Evolutionary conservation across 169 alveolate species (phyloP), one percentile per base, ranked within the genome.

Genomic region (Eimeria falciformis): DNA sequence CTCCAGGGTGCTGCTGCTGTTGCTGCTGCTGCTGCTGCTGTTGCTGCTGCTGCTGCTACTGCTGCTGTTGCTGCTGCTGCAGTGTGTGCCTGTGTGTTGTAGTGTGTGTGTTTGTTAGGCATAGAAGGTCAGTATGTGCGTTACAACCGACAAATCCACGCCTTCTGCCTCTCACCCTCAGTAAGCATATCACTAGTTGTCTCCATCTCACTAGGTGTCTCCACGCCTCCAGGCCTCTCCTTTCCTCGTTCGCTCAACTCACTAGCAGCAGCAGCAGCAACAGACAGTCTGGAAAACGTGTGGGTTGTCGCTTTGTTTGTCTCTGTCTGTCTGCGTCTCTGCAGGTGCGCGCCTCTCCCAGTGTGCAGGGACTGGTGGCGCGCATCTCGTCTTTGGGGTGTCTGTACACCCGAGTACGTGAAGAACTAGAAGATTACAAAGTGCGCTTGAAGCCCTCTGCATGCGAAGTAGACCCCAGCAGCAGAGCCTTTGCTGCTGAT

Each of bases 1-100:
- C 85, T 86, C 12, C 92, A 86, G 68, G 92, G 92, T 86, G 58
- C 40, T 1, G 62, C 18, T 21, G 62, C 62, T 50, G 62, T 21
- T 1, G 62, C 62, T 12, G 62, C 0, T 0, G 0, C 62, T 50
- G 62, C 62, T 50, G 62, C 62, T 50, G n/a, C n/a, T n/a, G n/a
- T n/a, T n/a, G n/a, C 18, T 50, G 62, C 62, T 50, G 62, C 62
- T 50, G 62, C 62, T 12, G 62, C 18, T 50, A 21, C 62, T 50
- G 62, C 62, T 50, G 62, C 62, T 12, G 62, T 21, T 50, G 62
- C 62, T 50, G 62, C 23, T 21, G 18, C 62, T 50, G 62, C 62
- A 0, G 11, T 50, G 18, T 21, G 62, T 12, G 62, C 62, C 23
- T 50, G 62, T 12, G 62, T 21, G 62, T 21, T 50, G 23, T 50